Evolutionary conservation across 192 early-diverging fungal genomes (phyloP), one percentile per base, ranked within the genome.

Genomic region (Coemansia sp.): DNA sequence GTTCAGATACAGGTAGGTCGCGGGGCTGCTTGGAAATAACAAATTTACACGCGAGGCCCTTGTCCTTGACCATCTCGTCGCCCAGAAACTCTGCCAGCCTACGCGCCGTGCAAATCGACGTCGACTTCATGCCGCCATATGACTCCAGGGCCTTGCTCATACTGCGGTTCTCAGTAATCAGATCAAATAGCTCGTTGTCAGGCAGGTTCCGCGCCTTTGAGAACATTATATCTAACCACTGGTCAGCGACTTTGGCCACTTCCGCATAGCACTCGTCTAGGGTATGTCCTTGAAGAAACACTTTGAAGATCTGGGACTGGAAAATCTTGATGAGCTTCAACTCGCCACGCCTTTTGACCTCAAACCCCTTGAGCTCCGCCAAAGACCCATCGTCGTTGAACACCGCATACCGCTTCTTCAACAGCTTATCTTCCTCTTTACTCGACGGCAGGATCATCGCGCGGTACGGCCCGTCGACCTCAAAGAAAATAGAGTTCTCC

Each of bases 381-480:
- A 99, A 79, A 4, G 89, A 90, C 5, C 98, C 98, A 65, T 98
- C 94, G 63, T 93, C 84, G 76, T 97, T 96, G 74, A 98, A 99
- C 12, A 99, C 98, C 6, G 98, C 98, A 71, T 99, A 99, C 13
- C 98, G 89, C 84, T 99, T 99, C 76, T 99, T 99, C 36, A 99
- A 81, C 49, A 98, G 79, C 84, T 97, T 97, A 74, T 98, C 96
- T 63, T 93, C 96, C 77, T 96, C 94, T 42, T 92, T 95, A 64
- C 95, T 97, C 7, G 96, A 87, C 15, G 98, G 98, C 46, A 99
- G 73, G 62, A 99, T 95, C 98, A 99, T 99, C 24, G 96, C 96
- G 43, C 92, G 90, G 76, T 99, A 99, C 27, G 98, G 98, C 10
- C 98, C 98, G 69, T 99, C 96, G 29, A 98, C 96, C 78, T 99